Conservation (phyloP, 495 filamentous ascomycete genomes). For the Trichodelitschia bisporula region DNA sequence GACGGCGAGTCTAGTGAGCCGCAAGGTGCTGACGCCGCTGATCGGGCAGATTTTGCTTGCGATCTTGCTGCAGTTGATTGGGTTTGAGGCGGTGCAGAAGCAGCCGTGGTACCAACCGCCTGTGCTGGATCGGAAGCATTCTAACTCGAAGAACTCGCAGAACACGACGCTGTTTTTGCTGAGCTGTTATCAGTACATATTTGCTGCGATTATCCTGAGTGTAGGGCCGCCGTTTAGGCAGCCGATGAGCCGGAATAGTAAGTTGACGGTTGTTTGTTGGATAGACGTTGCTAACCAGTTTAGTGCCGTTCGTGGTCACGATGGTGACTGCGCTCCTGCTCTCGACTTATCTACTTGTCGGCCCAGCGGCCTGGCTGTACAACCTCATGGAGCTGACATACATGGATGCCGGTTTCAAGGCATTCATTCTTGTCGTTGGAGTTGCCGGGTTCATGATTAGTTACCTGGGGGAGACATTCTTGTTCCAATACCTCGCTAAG, state of each 20-base stretch:
- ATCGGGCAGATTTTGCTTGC: slow-evolving; percentile 72
- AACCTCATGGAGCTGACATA: slow-evolving; percentile 66
- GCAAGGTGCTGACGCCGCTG: slow-evolving; percentile 76
- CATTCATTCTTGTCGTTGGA: slow-evolving; percentile 43
- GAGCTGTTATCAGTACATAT: slow-evolving; percentile 84
- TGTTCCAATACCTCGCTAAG: too few species aligned
- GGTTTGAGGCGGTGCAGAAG: slow-evolving; percentile 41
- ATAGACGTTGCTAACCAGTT: not conserved
- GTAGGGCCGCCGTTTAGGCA: slow-evolving; percentile 77
- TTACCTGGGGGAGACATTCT: slow-evolving; percentile 55
- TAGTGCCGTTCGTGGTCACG: slow-evolving; percentile 62
- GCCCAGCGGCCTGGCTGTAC: slow-evolving; percentile 39
- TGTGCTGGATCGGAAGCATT: slow-evolving; percentile 41
- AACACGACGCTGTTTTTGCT: slow-evolving; percentile 76
- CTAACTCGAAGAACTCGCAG: slow-evolving; percentile 71
- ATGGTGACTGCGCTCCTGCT: slow-evolving; percentile 40
- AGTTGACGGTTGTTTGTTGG: slow-evolving; percentile 9
- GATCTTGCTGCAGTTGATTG: slow-evolving; percentile 50
- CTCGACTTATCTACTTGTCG: slow-evolving; percentile 51
- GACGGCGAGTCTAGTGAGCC: slow-evolving; percentile 77
- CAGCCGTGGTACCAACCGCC: slow-evolving; percentile 72
- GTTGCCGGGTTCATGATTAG: slow-evolving; percentile 36
- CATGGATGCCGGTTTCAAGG: slow-evolving; percentile 43
- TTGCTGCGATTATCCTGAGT: slow-evolving; percentile 67
- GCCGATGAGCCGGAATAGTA: slow-evolving; percentile 55